These are phyloP conservation scores for Lachancea quebecensis DNA, from an alignment of 805 yeast genomes.

Conservation along the genomic window DNA sequence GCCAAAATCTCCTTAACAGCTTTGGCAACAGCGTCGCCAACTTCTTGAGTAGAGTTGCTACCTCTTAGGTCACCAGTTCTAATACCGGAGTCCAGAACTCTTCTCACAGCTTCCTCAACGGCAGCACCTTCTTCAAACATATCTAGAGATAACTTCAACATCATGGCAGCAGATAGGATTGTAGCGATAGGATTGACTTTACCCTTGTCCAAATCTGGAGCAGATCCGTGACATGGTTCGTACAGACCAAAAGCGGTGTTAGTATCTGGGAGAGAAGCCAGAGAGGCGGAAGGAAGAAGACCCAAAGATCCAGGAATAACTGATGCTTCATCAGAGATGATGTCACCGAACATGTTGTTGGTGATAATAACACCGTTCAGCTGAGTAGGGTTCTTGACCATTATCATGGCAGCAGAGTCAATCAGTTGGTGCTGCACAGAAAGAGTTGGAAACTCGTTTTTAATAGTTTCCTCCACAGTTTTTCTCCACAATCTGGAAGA, in stretches of 20 bases:
- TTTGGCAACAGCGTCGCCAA: constrained; percentile 86
- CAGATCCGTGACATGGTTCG: constrained; percentile 98
- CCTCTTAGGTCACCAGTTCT: constrained; percentile 94
- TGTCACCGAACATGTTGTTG: constrained; percentile 97
- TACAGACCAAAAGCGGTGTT: constrained; percentile 92
- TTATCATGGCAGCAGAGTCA: constrained; percentile 98
- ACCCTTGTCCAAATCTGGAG: constrained; percentile 84
- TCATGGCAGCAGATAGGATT: constrained; percentile 93
- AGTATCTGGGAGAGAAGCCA: constrained; percentile 94
- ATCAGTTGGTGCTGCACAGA: constrained; percentile 88
- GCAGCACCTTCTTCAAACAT: constrained; percentile 79
- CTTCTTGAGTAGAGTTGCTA: constrained; percentile 72
- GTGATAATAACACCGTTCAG: constrained; percentile 91
- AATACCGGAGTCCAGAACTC: constrained; percentile 73
- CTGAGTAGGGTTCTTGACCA: constrained; percentile 83
- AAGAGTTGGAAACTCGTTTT: constrained; percentile 85
- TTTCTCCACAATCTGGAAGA: constrained; percentile 95
- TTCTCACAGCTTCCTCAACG: constrained; percentile 79
- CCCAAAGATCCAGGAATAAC: constrained; percentile 98
- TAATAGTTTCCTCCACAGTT: constrained; percentile 79
- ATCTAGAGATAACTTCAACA: constrained; percentile 86
- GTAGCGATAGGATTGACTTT: constrained; percentile 96
- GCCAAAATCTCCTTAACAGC: constrained; percentile 54
- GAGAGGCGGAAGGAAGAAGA: constrained; percentile 86
- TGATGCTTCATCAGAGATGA: constrained; percentile 95